Percentiles rank a stretch among this genome's conserved stretches.
phyloP scores from a whole-genome alignment of 2,329 filamentous ascomycete species.

The Scortechinia acanthostroma region DNA sequence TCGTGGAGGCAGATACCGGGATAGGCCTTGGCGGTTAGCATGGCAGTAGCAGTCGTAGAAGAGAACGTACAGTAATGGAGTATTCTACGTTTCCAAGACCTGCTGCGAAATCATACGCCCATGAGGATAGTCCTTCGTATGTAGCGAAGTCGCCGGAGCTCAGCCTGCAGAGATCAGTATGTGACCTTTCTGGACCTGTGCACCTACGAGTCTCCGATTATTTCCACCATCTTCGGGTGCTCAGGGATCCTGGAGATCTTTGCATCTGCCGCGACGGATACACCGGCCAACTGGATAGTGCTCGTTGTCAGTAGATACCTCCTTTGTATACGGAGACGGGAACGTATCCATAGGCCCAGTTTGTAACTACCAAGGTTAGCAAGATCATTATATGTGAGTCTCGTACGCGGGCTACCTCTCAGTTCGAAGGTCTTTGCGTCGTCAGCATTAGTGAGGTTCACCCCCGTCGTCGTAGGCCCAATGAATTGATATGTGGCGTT shows the following conservation, averaged over 20 bases:
- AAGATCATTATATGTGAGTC: too few relatives aligned
- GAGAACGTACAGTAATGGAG: constrained; percentile 31
- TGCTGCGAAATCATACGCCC: constrained; percentile 43
- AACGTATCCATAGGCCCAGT: constrained; percentile 44
- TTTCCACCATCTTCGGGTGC: constrained; percentile 25
- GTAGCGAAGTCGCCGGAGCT: constrained; percentile 47
- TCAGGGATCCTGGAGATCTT: constrained; percentile 12
- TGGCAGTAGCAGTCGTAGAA: neutral
- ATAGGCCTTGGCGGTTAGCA: constrained; percentile 26
- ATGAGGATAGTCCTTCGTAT: constrained; percentile 48
- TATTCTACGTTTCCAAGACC: constrained; percentile 52
- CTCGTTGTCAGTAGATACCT: neutral
- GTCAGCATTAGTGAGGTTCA: neutral
- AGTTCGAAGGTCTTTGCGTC: neutral
- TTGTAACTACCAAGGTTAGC: constrained; percentile 37
- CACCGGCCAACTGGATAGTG: neutral
- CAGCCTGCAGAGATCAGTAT: constrained; percentile 36
- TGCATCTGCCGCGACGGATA: neutral
- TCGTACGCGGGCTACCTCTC: neutral
- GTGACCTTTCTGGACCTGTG: constrained; percentile 20
- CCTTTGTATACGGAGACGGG: neutral
- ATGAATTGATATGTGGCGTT: constrained; percentile 47
- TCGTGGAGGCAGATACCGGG: constrained; percentile 50
- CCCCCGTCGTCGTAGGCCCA: constrained; percentile 14
- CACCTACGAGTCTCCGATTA: constrained; percentile 30